Evolutionary conservation across 1,284 basidiomycete genomes (phyloP).

Genomic region (Cutaneotrichosporon cyanovorans): DNA sequence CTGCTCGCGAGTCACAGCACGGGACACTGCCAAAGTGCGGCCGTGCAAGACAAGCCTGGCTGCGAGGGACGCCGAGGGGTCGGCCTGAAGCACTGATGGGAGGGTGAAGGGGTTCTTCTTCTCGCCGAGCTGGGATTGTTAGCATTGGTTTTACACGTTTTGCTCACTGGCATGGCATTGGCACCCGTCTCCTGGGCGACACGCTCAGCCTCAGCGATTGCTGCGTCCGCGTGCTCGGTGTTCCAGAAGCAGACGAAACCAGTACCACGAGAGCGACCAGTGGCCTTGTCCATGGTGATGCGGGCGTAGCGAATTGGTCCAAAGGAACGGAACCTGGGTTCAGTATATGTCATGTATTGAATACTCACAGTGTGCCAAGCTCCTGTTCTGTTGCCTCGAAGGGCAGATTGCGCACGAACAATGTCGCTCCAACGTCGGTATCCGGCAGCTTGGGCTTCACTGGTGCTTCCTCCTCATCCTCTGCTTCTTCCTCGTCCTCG

Average conservation of each 20-base stretch:
- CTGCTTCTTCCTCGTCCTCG: constrained; percentile 44
- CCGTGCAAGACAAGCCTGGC: constrained; percentile 82
- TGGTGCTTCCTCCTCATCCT: constrained; percentile 53
- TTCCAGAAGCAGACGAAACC: constrained; percentile 99
- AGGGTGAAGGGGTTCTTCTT: constrained; percentile 78
- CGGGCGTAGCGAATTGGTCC: constrained; percentile 90
- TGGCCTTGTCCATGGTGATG: constrained; percentile 77
- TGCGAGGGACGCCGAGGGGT: constrained; percentile 80
- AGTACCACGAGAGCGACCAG: constrained; percentile 82
- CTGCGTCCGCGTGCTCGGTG: constrained; percentile 76
- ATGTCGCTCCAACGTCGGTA: constrained; percentile 76
- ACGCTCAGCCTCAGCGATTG: constrained; percentile 70
- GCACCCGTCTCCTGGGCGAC: constrained; percentile 55
- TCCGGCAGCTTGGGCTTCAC: constrained; percentile 66
- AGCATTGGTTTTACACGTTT: too few species aligned
- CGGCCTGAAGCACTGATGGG: constrained; percentile 85
- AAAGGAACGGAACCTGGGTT: constrained; percentile 63
- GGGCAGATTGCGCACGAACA: constrained; percentile 91
- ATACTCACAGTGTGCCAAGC: constrained; percentile 57
- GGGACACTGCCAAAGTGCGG: constrained; percentile 79
- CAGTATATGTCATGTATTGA: background rate
- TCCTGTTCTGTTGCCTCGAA: constrained; percentile 90
- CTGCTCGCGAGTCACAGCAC: constrained; percentile 82
- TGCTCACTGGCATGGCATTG: constrained; percentile 30
- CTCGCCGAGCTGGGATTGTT: constrained; percentile 18